Evolutionary conservation across 2,329 filamentous ascomycete genomes (phyloP), one percentile per base, ranked within the genome.

Genomic region (Alternaria gaisen): DNA sequence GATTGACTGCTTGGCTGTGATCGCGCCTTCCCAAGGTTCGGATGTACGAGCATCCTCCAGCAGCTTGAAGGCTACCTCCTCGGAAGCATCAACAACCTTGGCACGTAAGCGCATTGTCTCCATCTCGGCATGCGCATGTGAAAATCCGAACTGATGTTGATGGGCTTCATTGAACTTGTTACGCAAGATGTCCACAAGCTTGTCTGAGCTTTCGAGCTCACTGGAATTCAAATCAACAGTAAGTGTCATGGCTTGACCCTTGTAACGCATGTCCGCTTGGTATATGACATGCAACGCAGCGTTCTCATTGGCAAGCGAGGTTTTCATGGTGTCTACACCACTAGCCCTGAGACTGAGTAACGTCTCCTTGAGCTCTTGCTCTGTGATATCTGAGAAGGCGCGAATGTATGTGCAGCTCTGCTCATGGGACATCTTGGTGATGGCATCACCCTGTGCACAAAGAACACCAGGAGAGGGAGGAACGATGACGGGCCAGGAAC

Each of bases 401-500:
- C 79, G 78, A 61, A 84, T 84, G 53, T 81, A 84, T 0, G 82
- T 82, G 55, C 74, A 73, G 2, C 81, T 83, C 55, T 82, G 75
- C 42, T 83, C 80, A 50, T 83, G 81, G 41, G 80, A 80, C 65
- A 85, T 79, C 63, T 82, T 82, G 0, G 83, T 85, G 1, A 81
- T 83, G 3, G 80, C 81, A 72, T 85, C 83, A 0, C 83, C 83
- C 56, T 83, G 80, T 2, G 83, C 83, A 60, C 83, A 85, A 0
- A 85, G 72, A 10, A 83, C 81, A 22, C 83, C 83, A 5, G 83
- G 83, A 2, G 82, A 82, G 1, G 81, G 82, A 11, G 83, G 83
- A 3, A 85, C 74, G n/a, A 85, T 84, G n/a, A 85, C 82, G 5
- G 83, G 83, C 80, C 81, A 85, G 3, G 82, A 81, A 0, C 82